Evolutionary conservation across 352 stramenopile species (phyloP).

Genomic region (Globisporangium camurandrum): DNA sequence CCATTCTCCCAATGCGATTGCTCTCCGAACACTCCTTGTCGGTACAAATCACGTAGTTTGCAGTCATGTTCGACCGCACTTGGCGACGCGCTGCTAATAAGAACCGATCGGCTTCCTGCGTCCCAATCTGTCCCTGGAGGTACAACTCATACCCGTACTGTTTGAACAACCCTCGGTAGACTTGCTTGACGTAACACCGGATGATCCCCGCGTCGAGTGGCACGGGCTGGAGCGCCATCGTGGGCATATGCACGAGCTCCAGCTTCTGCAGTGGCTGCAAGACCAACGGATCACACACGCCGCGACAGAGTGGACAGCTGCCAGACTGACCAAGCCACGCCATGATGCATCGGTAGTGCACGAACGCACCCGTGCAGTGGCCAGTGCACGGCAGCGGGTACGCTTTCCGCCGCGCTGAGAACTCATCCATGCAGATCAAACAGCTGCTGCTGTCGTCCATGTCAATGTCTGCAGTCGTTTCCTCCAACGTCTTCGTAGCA

Average conservation of each 20-base stretch:
- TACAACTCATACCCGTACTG: conserved; percentile 84
- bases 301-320: conserved; percentile 76
- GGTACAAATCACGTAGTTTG: conserved; percentile 83
- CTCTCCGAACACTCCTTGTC: conserved; percentile 70
- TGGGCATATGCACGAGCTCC: conserved; percentile 72
- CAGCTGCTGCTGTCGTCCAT: conserved; percentile 31
- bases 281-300: conserved; percentile 70
- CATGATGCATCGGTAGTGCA: conserved; percentile 88
- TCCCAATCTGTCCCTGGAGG: conserved; percentile 76
- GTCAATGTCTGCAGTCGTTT: conserved; percentile 6
- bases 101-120: conserved; percentile 78
- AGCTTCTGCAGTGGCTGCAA: conserved; percentile 80
- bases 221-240: conserved; percentile 68
- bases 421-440: conserved; percentile 88
- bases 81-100: conserved; percentile 65
- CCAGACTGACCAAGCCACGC: conserved; percentile 80
- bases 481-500: conserved; percentile 12
- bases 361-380: conserved; percentile 65
- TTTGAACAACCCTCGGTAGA: conserved; percentile 84
- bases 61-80: conserved; percentile 85
- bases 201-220: conserved; percentile 81
- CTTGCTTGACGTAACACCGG: conserved; percentile 83
- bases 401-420: conserved; percentile 72
- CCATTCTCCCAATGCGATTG: conserved; percentile 80
- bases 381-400: conserved; percentile 80